Conservation (phyloP, 139 green algal species). For the Chlorella sorokiniana region DNA sequence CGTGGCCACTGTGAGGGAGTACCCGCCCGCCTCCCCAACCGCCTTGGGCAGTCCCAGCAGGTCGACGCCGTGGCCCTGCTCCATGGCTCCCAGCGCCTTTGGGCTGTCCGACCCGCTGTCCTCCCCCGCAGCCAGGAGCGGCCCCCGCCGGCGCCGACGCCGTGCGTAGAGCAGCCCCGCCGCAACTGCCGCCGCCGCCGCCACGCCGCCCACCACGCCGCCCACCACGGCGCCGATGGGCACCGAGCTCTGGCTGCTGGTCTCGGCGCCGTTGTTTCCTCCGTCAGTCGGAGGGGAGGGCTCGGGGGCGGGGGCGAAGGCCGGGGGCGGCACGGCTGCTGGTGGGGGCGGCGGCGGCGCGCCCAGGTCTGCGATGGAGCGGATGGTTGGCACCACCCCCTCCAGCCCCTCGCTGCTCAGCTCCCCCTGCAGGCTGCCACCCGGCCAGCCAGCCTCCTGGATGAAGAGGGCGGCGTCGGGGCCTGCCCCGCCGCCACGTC, state of each 20-base stretch:
- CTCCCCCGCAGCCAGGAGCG: background rate
- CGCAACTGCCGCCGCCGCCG: background rate
- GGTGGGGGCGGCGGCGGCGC: background rate
- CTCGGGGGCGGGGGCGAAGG: background rate
- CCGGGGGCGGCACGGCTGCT: background rate
- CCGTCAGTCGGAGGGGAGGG: background rate
- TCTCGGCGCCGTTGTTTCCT: background rate
- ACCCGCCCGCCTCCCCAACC: background rate
- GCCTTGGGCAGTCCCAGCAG: constrained; percentile 6
- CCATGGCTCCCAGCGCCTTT: constrained; percentile 26
- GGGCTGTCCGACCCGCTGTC: constrained; percentile 10
- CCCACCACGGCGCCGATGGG: constrained; percentile 29
- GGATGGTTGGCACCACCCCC: background rate
- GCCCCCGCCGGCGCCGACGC: background rate
- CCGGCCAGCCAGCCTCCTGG: background rate
- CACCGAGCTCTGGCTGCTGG: background rate
- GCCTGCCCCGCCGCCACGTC: background rate
- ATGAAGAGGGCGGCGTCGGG: background rate
- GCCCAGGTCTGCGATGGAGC: background rate
- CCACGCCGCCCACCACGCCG: constrained; percentile 17
- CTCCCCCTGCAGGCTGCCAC: background rate
- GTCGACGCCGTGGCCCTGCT: background rate
- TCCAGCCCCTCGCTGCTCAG: background rate
- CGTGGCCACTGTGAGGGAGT: constrained; percentile 7
- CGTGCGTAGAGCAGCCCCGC: background rate